Conservation (phyloP, 2,329 filamentous ascomycete species). For the Fusarium ambrosium region DNA sequence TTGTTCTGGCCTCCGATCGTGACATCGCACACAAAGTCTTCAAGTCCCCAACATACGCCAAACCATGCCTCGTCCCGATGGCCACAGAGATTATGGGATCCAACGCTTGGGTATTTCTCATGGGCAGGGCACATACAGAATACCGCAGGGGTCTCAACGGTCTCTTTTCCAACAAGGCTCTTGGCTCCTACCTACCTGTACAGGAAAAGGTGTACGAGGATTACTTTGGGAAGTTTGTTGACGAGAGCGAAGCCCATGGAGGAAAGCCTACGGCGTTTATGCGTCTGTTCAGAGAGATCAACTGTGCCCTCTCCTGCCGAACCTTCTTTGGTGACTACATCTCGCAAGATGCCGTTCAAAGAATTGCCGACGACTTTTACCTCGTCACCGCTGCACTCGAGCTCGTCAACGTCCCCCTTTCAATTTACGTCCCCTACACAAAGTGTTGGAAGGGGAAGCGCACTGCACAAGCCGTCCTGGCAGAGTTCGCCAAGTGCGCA, state of each 20-base stretch:
- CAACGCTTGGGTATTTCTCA: slow-evolving; percentile 83
- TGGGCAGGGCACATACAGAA: slow-evolving; percentile 82
- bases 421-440: slow-evolving; percentile 80
- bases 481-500: slow-evolving; percentile 78
- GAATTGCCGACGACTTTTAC: slow-evolving; percentile 84
- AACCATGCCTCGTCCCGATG: slow-evolving; percentile 83
- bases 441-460: slow-evolving; percentile 85
- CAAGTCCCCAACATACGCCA: slow-evolving; percentile 81
- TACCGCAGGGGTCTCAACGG: slow-evolving; percentile 82
- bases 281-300: slow-evolving; percentile 80
- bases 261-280: slow-evolving; percentile 76
- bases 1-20: slow-evolving; percentile 81
- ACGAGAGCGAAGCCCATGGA: slow-evolving; percentile 65
- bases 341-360: slow-evolving; percentile 77
- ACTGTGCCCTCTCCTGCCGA: slow-evolving; percentile 82
- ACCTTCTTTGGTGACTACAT: slow-evolving; percentile 88
- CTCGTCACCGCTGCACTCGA: slow-evolving; percentile 82
- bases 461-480: slow-evolving; percentile 77
- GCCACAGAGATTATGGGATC: slow-evolving; percentile 80
- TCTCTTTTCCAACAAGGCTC: slow-evolving; percentile 80
- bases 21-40: slow-evolving; percentile 86
- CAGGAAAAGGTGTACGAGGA: slow-evolving; percentile 79
- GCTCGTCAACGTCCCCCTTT: slow-evolving; percentile 80
- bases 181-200: slow-evolving; percentile 78
- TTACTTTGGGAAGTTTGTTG: slow-evolving; percentile 78